Conservation (phyloP, 306 rosid species). For the Pyrus communis region DNA sequence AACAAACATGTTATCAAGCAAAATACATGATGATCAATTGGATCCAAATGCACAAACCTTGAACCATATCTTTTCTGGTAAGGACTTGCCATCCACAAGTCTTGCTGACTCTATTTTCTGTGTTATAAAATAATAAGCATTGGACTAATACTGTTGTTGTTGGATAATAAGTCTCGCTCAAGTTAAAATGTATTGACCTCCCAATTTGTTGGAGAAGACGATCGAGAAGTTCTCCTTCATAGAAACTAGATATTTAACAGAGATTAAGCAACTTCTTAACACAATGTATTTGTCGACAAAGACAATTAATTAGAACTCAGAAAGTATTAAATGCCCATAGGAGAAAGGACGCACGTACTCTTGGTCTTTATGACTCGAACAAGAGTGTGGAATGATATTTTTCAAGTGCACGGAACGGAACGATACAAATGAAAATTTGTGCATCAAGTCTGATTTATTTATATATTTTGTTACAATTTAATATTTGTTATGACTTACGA, state of each 20-base stretch:
- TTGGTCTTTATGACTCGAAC: not conserved
- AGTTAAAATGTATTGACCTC: slow-evolving; percentile 20
- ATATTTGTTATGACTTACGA: not conserved
- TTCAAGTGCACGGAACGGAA: no score
- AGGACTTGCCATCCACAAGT: slow-evolving; percentile 31
- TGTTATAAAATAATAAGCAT: not conserved
- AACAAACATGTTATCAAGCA: not conserved
- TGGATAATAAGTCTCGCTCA: not conserved
- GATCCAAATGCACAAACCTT: slow-evolving; percentile 36
- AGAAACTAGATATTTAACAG: slow-evolving; percentile 31
- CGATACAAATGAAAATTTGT: not conserved
- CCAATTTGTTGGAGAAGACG: slow-evolving; percentile 47
- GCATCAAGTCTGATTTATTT: not conserved
- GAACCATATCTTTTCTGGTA: slow-evolving; percentile 76
- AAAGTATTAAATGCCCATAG: not conserved
- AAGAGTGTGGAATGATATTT: no score
- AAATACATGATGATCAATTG: not conserved
- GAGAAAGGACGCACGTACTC: not conserved
- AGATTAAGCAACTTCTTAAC: not conserved
- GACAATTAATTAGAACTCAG: not conserved
- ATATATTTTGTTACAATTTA: no score
- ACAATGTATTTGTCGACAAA: not conserved
- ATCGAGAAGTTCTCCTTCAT: slow-evolving; percentile 49
- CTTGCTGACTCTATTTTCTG: slow-evolving; percentile 56
- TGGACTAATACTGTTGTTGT: not conserved